Base-by-base conservation (phyloP, 192 early-diverging fungal species). In the Dimargaris xerosporica region DNA sequence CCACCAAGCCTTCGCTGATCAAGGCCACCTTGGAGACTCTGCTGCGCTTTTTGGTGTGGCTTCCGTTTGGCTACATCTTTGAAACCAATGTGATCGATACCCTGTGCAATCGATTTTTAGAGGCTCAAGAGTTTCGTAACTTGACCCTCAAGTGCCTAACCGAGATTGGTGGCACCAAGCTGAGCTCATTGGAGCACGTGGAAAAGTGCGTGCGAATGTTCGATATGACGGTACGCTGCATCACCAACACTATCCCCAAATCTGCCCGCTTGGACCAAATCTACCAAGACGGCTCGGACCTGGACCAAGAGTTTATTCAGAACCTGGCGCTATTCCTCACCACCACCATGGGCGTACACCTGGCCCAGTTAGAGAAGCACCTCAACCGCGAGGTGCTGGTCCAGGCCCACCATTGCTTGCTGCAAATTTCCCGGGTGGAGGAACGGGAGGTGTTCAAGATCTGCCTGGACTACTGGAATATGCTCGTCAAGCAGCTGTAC, bases 401-500 rank as follows among this genome's bases (percentile, higher is more conserved):
- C 34, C 77, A 80, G 58, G 94, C 91, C 9, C 96, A 99, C 72
- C 78, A 77, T 54, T 98, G 96, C 62, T 73, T 99, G 44, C 79
- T 98, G 65, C 82, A 83, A 60, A 89, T 98, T 30, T 92, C 95
- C 1, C 77, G 83, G 51, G 92, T 99, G 28, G 82, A 91, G 61
- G 95, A 98, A 69, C 87, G 94, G 55, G 96, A 99, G 69, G 79
- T 99, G 48, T 98, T 98, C 81, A 98, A 98, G 76, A 86, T 92
- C 43, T 94, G 91, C 66, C 75, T 99, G 52, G 96, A 98, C 70
- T 99, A 99, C 73, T 99, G 95, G 94, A 82, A 84, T 44, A 86
- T 91, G 59, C 75, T 98, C 69, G 93, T 86, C 64, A 68, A 68
- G 23, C 91, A 91, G 64, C 73, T 99, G 29, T 97, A 91, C 71